Evolutionary conservation across 441 rosid species (phyloP).

Genomic region (Populus trichocarpa): DNA sequence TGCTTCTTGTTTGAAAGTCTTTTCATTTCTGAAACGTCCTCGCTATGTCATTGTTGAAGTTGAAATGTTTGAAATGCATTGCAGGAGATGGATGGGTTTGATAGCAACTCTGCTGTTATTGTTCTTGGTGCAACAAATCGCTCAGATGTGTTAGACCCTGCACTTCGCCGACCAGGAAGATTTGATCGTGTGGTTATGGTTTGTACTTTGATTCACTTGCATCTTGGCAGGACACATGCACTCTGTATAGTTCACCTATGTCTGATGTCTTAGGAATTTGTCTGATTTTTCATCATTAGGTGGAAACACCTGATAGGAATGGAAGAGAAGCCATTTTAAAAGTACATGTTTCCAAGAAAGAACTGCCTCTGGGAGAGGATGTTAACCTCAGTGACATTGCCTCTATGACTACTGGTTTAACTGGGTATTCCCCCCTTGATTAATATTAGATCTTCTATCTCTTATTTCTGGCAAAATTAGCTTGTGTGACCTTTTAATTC

Average conservation of each 20-base stretch:
- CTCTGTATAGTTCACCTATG: not conserved
- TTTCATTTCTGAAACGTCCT: constrained; percentile 11
- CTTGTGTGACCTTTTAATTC: constrained; percentile 18
- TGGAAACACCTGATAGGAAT: constrained; percentile 85
- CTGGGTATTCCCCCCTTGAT: constrained; percentile 38
- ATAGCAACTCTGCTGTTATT: constrained; percentile 81
- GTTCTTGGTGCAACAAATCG: constrained; percentile 87
- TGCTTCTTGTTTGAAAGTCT: constrained; percentile 15
- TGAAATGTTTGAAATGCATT: constrained; percentile 25
- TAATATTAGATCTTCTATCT: constrained; percentile 24
- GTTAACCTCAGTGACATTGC: constrained; percentile 79
- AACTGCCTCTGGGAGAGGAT: constrained; percentile 76
- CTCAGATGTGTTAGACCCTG: constrained; percentile 94
- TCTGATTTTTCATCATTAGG: constrained; percentile 41
- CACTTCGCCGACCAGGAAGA: constrained; percentile 96
- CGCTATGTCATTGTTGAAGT: not conserved
- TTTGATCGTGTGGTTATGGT: constrained; percentile 97
- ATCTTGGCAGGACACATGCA: not conserved
- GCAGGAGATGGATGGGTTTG: constrained; percentile 99
- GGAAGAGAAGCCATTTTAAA: constrained; percentile 94
- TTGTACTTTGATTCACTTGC: constrained; percentile 29
- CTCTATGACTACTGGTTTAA: constrained; percentile 95
- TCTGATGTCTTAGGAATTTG: constrained; percentile 7
- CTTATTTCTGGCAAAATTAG: not conserved
- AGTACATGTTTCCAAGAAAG: constrained; percentile 78